These are phyloP conservation scores for Salvia rosmarinus DNA, from an alignment of 257 asterid species.

Conservation along the genomic window DNA sequence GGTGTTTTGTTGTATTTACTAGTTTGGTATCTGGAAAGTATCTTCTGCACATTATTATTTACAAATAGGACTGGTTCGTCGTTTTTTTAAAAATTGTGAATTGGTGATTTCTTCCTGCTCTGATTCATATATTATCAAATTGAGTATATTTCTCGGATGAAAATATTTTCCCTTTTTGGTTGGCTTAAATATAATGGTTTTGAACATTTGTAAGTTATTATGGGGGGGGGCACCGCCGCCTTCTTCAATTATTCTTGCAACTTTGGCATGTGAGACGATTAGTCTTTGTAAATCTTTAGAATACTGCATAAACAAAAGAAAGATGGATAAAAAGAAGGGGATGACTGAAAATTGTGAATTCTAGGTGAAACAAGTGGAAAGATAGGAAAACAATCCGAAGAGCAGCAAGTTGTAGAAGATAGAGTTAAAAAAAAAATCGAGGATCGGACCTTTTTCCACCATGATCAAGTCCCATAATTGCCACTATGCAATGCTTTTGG, in stretches of 20 bases:
- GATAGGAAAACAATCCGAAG: background rate
- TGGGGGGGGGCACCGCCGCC: too few species aligned
- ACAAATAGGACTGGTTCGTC: background rate
- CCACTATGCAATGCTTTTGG: background rate
- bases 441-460: background rate
- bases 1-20: background rate
- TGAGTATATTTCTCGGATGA: background rate
- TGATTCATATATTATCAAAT: background rate
- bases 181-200: background rate
- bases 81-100: background rate
- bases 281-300: background rate
- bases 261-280: background rate
- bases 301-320: background rate
- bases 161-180: background rate
- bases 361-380: background rate
- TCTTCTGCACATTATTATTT: background rate
- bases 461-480: background rate
- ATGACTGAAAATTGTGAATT: background rate
- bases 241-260: background rate
- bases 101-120: constrained; percentile 5
- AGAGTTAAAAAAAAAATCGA: background rate
- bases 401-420: background rate
- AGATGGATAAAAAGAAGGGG: background rate
- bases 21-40: background rate
- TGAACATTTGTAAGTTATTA: background rate